A percentile compares a stretch with the other conserved stretches of the same genome.
Evolutionary conservation across 2,329 filamentous ascomycete genomes (phyloP).

Genomic region (Daldinia eschscholtzii): DNA sequence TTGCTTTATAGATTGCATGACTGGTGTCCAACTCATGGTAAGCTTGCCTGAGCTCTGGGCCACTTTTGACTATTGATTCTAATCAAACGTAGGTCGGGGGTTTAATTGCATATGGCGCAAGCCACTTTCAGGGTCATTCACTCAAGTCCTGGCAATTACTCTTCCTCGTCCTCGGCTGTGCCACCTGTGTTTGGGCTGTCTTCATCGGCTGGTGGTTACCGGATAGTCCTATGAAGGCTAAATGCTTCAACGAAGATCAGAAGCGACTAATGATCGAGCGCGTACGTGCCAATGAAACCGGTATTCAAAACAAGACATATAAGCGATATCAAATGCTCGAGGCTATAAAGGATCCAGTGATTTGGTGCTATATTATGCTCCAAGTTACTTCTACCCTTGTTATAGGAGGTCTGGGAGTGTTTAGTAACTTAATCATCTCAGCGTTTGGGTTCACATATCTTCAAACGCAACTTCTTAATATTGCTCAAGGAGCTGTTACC

Average conservation of each 20-base stretch:
- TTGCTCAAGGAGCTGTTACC: constrained; percentile 58
- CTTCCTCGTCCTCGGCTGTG: constrained; percentile 56
- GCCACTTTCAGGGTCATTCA: constrained; percentile 49
- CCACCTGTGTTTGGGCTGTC: constrained; percentile 51
- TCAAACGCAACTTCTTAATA: constrained; percentile 56
- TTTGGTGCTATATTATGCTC: constrained; percentile 49
- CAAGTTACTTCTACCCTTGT: constrained; percentile 50
- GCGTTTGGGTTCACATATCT: constrained; percentile 56
- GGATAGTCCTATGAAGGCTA: constrained; percentile 63
- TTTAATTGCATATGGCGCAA: constrained; percentile 56
- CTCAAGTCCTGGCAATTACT: constrained; percentile 56
- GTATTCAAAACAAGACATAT: constrained; percentile 52
- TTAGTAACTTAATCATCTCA: constrained; percentile 57
- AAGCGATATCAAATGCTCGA: constrained; percentile 54
- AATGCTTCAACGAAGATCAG: constrained; percentile 59
- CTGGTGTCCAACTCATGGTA: constrained; percentile 1
- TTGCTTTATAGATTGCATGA: not conserved
- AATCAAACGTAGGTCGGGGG: constrained; percentile 49
- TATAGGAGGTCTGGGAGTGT: constrained; percentile 55
- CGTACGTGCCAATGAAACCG: constrained; percentile 54
- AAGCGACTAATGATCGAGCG: constrained; percentile 54
- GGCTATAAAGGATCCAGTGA: constrained; percentile 51
- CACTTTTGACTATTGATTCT: not conserved
- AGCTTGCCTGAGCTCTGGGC: no score
- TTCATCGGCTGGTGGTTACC: constrained; percentile 58